phyloP scores from a whole-genome alignment of 2,329 filamentous ascomycete species.

The Venturiaceae sp. region DNA sequence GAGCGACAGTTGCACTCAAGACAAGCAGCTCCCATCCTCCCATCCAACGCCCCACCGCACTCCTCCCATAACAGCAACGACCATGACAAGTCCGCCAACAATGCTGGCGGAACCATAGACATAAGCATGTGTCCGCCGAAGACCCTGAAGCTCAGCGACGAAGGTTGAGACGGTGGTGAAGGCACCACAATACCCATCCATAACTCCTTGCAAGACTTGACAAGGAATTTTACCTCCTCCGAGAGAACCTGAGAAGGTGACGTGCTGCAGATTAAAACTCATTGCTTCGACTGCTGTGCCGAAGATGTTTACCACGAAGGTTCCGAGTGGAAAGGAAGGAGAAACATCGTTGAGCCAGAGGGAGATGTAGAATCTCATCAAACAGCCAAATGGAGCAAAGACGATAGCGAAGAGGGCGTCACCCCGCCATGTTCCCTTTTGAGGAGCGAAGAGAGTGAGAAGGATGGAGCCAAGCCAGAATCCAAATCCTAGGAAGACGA shows the following conservation, averaged over 20 bases:
- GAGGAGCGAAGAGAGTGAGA: slow-evolving; percentile 54
- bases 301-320: slow-evolving; percentile 70
- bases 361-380: slow-evolving; percentile 65
- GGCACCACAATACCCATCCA: slow-evolving; percentile 60
- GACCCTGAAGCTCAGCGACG: slow-evolving; percentile 48
- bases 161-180: slow-evolving; percentile 59
- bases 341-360: slow-evolving; percentile 58
- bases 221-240: slow-evolving; percentile 47
- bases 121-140: slow-evolving; percentile 26
- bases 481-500: slow-evolving; percentile 54
- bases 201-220: slow-evolving; percentile 56
- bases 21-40: not conserved
- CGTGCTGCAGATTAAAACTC: slow-evolving; percentile 68
- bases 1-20: too few species aligned
- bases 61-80: slow-evolving; percentile 16
- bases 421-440: slow-evolving; percentile 69
- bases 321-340: slow-evolving; percentile 70
- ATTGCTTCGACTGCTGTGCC: slow-evolving; percentile 68
- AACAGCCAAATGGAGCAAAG: slow-evolving; percentile 72
- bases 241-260: not conserved
- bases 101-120: slow-evolving; percentile 15
- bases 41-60: slow-evolving; percentile 8
- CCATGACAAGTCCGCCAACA: slow-evolving; percentile 12
- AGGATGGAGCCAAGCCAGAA: slow-evolving; percentile 70
- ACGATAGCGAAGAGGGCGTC: slow-evolving; percentile 65